Evolutionary conservation across 345 rosid genomes (phyloP), one percentile per base, ranked within the genome.

Genomic region (Gossypium stocksii): DNA sequence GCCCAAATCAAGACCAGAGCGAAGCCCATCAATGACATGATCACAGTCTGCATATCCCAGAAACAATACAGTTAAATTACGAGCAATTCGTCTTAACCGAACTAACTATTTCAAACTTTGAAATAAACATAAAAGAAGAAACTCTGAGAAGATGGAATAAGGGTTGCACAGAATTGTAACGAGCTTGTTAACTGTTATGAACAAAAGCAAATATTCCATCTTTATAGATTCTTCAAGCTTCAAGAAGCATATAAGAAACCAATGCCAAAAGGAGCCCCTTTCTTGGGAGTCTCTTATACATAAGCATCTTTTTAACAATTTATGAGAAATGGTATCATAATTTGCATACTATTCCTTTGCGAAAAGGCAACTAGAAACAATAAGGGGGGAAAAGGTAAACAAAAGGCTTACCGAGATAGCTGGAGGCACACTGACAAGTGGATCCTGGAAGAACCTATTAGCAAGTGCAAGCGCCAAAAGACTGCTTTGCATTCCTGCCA

Each of bases 11-110:
- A 88, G 77, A 90, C 97, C 43, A 93, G 94, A 12, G 88, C 75
- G 79, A 91, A 95, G 3, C 99, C 99, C 98, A 93, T 91, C 89
- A 91, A 77, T 19, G 99, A 90, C 99, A 95, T 93, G 48, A 93
- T 81, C 73, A 95, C 98, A 25, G 98, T 95, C 97, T 95, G 99
- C 87, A 84, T 72, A 46, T 51, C 20, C 78, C 61, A 48, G 43
- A 38, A 60, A 53, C 23, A 38, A 49, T 10, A 51, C 34, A 1
- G 51, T 66, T 56, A 49, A 43, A 16, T 16, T 41, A 13, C 6
- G 4, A 44, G 45, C 46, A 51, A 49, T 9, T 5, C 51, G 44
- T 43, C 44, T 27, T 41, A 20, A 72, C 63, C 38, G 15, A 15
- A 64, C 67, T 12, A 41, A 34, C 52, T 61, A 38, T 25, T 59